Percentiles rank a stretch among this genome's conserved stretches.
Conservation (phyloP, 2,329 filamentous ascomycete species). For the Fusarium chuoi region DNA sequence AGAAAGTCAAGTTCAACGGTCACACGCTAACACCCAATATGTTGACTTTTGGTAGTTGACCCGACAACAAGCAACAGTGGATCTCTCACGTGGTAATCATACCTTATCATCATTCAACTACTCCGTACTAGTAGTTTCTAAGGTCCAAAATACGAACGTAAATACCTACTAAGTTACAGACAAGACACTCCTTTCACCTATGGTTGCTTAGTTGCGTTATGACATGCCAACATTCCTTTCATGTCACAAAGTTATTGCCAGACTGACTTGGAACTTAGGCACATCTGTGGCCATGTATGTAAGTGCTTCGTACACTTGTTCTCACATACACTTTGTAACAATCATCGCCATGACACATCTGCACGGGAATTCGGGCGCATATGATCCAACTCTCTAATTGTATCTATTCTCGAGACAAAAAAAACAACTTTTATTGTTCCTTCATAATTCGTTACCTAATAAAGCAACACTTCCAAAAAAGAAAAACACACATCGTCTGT, state of each 20-base stretch:
- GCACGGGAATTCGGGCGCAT: constrained; percentile 12
- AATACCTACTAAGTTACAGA: background rate
- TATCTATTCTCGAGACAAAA: constrained; percentile 43
- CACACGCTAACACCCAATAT: constrained; percentile 24
- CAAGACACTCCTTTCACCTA: background rate
- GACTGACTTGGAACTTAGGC: background rate
- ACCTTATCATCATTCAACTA: background rate
- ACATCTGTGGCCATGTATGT: background rate
- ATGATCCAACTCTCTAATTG: constrained; percentile 38
- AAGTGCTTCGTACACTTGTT: background rate
- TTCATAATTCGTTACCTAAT: constrained; percentile 55
- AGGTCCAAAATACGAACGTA: background rate
- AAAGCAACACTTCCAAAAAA: constrained; percentile 49
- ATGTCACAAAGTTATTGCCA: background rate
- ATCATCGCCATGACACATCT: background rate
- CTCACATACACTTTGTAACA: background rate
- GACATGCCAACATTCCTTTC: background rate
- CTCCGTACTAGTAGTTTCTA: background rate
- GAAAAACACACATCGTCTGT: constrained; percentile 44
- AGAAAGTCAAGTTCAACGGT: constrained; percentile 20
- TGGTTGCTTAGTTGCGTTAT: background rate
- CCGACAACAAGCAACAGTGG: constrained; percentile 20
- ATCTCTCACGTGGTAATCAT: constrained; percentile 10
- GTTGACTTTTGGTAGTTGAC: constrained; percentile 31
- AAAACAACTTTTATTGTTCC: constrained; percentile 53